Evolutionary conservation across 2,329 filamentous ascomycete species (phyloP), one percentile per base, ranked within the genome.

Genomic region (Aaosphaeria arxii): DNA sequence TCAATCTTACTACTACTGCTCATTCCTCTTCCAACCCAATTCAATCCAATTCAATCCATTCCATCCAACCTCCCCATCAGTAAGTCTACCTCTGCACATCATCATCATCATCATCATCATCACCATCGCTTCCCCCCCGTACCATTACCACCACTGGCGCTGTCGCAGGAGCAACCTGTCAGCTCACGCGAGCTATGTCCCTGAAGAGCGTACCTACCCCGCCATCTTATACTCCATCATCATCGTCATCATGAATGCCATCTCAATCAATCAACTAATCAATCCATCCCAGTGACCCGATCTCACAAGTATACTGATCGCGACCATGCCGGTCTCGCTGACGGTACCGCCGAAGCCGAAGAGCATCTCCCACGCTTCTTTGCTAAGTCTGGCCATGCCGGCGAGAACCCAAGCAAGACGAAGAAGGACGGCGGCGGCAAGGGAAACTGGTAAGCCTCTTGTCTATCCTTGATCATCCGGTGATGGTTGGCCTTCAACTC

Each of bases 391-490:
- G 92, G 92, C 58, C 86, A 87, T 67, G 78, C 84, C 62, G 91
- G 91, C 66, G 78, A 80, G 59, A 89, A 95, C 67, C 92, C 94
- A 52, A 91, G 89, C 73, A 94, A 95, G 80, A 86, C 88, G 69
- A 99, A 99, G 85, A 99, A 99, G 79, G 89, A 95, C 66, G 92
- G 92, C 55, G 87, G 83, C 59, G 92, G 92, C 59, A 91, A 89
- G 74, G 90, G 88, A 68, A 96, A 96, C 74, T 99, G 92, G 92
- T 96, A 82, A 73, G 86, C 17, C 17, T 24, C 17, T 24, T 24
- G 17, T 24, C 17, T 24, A 24, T 24, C 17, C 17, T 24, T 24
- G 63, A 46, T 38, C 30, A 13, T 44, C 46, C 41, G 17, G 17
- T 24, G 17, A 24, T 24, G 2, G 17, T 24, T 24, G 17, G 17